Conservation (phyloP, 2,329 filamentous ascomycete species). For the Rhynchosporium graminicola region DNA sequence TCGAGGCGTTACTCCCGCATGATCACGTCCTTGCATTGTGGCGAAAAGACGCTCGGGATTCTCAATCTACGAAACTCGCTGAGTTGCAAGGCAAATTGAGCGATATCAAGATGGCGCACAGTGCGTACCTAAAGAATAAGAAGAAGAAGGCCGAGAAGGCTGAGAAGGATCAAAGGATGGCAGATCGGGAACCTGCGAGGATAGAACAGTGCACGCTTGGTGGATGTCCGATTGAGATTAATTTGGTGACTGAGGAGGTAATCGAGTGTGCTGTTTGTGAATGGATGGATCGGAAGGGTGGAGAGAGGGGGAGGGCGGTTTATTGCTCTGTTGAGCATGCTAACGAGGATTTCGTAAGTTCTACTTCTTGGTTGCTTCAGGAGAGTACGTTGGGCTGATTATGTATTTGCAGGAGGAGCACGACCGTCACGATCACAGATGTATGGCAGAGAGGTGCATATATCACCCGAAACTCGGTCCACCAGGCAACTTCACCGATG, state of each 20-base stretch:
- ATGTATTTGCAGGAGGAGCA: conserved; percentile 28
- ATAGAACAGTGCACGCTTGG: conserved; percentile 30
- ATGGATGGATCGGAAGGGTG: conserved; percentile 33
- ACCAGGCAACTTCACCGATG: conserved; percentile 22
- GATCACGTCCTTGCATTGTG: conserved; percentile 35
- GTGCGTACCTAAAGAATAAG: conserved; percentile 36
- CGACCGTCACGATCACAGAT: conserved; percentile 31
- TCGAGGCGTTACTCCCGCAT: conserved; percentile 31
- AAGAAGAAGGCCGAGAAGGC: conserved; percentile 29
- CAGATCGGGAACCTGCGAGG: conserved; percentile 25
- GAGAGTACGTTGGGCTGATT: background rate
- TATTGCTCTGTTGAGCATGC: conserved; percentile 37
- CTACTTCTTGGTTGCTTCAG: background rate
- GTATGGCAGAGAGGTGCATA: conserved; percentile 30
- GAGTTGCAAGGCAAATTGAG: conserved; percentile 27
- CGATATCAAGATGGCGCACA: conserved; percentile 38
- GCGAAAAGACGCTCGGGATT: conserved; percentile 33
- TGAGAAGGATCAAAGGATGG: conserved; percentile 27
- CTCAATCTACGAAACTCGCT: conserved; percentile 25
- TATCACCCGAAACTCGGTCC: conserved; percentile 28
- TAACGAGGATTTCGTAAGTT: conserved; percentile 34
- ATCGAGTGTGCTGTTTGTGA: conserved; percentile 38
- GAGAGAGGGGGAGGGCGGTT: conserved; percentile 21
- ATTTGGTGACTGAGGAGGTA: conserved; percentile 29
- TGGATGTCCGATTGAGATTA: conserved; percentile 31